Evolutionary conservation across 2,329 filamentous ascomycete genomes (phyloP).

Genomic region (Aureobasidium pullulans): DNA sequence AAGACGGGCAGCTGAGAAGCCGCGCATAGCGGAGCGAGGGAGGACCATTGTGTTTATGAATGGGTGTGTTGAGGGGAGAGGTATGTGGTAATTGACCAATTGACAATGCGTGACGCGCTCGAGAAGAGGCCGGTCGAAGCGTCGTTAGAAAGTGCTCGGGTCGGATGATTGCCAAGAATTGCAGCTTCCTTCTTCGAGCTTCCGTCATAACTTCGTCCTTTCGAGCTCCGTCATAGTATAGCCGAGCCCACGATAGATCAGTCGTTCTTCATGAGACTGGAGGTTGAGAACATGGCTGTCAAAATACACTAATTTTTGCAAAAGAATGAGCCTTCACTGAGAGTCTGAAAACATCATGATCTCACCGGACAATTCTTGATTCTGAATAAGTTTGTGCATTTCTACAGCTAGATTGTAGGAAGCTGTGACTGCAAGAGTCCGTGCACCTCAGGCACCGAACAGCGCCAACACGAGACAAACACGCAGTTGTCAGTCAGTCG

Average conservation of each 20-base stretch:
- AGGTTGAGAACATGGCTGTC: too few relatives aligned
- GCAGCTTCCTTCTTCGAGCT: background rate
- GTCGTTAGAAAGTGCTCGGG: background rate
- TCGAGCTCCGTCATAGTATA: too few relatives aligned
- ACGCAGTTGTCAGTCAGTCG: background rate
- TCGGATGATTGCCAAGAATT: background rate
- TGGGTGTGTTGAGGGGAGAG: background rate
- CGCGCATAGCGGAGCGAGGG: slow-evolving; percentile 30
- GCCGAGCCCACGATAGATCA: too few relatives aligned
- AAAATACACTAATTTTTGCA: too few relatives aligned
- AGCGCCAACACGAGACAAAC: background rate
- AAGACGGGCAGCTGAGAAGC: slow-evolving; percentile 29
- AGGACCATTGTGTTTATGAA: slow-evolving; percentile 33
- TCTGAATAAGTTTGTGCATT: too few relatives aligned
- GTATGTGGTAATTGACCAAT: slow-evolving; percentile 10
- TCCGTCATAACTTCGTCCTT: background rate
- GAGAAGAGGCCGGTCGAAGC: background rate
- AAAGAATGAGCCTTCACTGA: too few relatives aligned
- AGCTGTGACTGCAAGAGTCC: background rate
- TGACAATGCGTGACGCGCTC: background rate
- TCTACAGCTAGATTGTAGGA: background rate
- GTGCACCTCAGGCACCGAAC: background rate
- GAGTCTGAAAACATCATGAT: too few relatives aligned
- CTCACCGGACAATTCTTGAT: too few relatives aligned
- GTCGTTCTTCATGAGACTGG: too few relatives aligned